Evolutionary conservation across 805 yeast species (phyloP).

Genomic region (Candida ulmi): DNA sequence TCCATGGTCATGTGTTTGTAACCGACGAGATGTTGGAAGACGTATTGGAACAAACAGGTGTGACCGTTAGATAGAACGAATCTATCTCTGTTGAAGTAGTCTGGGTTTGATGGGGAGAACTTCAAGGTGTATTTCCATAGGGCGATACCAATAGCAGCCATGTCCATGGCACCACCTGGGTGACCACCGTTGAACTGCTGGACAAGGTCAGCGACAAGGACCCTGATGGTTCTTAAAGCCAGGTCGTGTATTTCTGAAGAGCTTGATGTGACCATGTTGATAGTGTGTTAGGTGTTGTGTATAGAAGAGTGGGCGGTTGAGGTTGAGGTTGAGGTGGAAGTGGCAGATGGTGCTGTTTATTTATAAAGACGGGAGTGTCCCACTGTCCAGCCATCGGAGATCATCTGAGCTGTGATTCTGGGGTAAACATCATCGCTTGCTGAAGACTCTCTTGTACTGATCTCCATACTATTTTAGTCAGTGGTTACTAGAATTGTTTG

Average conservation of each 20-base stretch:
- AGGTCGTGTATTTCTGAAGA: constrained; percentile 19
- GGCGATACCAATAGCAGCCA: constrained; percentile 34
- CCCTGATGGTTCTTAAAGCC: constrained; percentile 27
- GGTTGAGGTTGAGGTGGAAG: too few species aligned
- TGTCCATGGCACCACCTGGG: constrained; percentile 37
- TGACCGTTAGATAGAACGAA: constrained; percentile 35
- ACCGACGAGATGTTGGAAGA: constrained; percentile 26
- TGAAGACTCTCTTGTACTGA: too few species aligned
- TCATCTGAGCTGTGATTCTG: too few species aligned
- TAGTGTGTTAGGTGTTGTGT: neutral
- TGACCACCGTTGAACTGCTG: constrained; percentile 33
- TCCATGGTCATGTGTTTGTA: constrained; percentile 29
- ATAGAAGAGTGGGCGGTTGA: neutral
- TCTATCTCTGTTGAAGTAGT: constrained; percentile 32
- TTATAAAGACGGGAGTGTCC: too few species aligned
- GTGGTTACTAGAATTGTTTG: too few species aligned
- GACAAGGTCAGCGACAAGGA: constrained; percentile 28
- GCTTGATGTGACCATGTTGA: constrained; percentile 2
- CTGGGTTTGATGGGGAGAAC: constrained; percentile 26
- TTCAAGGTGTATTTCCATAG: constrained; percentile 29
- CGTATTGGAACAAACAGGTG: constrained; percentile 30
- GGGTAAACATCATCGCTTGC: too few species aligned
- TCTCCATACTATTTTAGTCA: too few species aligned
- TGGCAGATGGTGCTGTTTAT: too few species aligned
- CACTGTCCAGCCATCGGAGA: too few species aligned